phyloP scores from a whole-genome alignment of 1,284 basidiomycete species.

The Hypsizygus ulmarius region DNA sequence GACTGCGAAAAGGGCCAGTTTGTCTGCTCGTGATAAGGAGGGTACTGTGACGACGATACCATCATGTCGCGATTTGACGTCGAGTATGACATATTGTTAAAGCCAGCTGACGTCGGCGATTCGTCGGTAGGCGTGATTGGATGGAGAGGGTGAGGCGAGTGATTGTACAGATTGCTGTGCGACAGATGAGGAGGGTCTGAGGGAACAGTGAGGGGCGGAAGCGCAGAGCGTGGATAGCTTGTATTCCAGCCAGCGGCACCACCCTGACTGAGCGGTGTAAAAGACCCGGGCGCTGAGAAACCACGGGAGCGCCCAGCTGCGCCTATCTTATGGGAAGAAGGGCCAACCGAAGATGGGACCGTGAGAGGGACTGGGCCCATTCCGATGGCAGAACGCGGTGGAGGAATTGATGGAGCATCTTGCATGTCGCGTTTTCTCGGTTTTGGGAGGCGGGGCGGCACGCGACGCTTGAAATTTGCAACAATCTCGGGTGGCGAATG shows the following conservation, averaged over 20 bases:
- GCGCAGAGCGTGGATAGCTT: conserved; percentile 59
- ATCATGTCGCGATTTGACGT: conserved; percentile 41
- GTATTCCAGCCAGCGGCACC: conserved; percentile 54
- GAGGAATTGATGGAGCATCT: conserved; percentile 59
- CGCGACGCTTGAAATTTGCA: conserved; percentile 88
- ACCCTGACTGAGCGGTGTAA: conserved; percentile 61
- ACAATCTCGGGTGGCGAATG: conserved; percentile 84
- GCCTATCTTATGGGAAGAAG: conserved; percentile 41
- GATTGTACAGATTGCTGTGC: conserved; percentile 53
- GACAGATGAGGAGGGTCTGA: conserved; percentile 61
- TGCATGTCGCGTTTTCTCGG: conserved; percentile 72
- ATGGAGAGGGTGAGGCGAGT: conserved; percentile 56
- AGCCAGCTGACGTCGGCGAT: conserved; percentile 53
- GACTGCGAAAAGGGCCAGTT: conserved; percentile 60
- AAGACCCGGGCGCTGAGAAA: conserved; percentile 77
- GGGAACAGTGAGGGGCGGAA: conserved; percentile 80
- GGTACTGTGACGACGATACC: conserved; percentile 57
- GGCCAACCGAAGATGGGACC: conserved; percentile 44
- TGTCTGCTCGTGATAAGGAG: conserved; percentile 47
- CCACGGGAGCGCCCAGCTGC: conserved; percentile 63
- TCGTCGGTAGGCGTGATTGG: conserved; percentile 67
- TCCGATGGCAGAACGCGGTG: conserved; percentile 68
- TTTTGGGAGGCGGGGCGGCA: conserved; percentile 85
- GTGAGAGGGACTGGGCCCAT: conserved; percentile 61
- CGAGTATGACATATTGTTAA: conserved; percentile 54